Evolutionary conservation across 2,329 filamentous ascomycete species (phyloP).

Genomic region (Amesomyces nigricolor): DNA sequence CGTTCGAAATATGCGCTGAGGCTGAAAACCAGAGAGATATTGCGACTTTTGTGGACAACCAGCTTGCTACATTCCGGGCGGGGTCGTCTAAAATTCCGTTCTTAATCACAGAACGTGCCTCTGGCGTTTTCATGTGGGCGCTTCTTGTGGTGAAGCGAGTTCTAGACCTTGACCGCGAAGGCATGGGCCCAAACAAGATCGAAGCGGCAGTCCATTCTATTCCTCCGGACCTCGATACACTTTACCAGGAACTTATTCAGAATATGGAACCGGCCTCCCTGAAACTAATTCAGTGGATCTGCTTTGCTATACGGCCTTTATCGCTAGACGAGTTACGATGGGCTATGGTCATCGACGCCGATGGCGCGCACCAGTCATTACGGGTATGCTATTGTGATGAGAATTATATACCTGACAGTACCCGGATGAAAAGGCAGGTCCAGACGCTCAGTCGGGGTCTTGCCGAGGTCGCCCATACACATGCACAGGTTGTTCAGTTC

Average conservation of each 20-base stretch:
- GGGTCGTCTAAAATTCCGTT: constrained; percentile 7
- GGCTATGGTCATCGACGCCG: constrained; percentile 28
- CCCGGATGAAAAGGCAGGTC: constrained; percentile 21
- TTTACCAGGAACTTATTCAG: constrained; percentile 27
- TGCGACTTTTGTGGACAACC: constrained; percentile 25
- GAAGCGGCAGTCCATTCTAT: constrained; percentile 19
- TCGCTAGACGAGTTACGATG: constrained; percentile 29
- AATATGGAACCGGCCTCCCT: constrained; percentile 21
- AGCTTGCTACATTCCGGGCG: constrained; percentile 16
- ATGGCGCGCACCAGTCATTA: constrained; percentile 22
- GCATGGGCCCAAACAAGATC: constrained; percentile 19
- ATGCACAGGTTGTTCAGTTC: constrained; percentile 28
- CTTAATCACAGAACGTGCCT: constrained; percentile 26
- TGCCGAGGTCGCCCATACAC: constrained; percentile 25
- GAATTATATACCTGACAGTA: constrained; percentile 19
- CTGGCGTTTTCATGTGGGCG: constrained; percentile 36
- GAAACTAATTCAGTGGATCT: constrained; percentile 33
- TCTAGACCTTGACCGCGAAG: constrained; percentile 16
- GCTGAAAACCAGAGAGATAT: constrained; percentile 31
- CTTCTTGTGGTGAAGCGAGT: constrained; percentile 27
- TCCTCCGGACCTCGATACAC: constrained; percentile 23
- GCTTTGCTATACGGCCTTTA: constrained; percentile 28
- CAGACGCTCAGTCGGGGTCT: constrained; percentile 29
- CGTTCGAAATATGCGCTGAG: constrained; percentile 29
- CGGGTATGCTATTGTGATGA: constrained; percentile 17